Base-by-base conservation (phyloP, 106 monocot species). In the Xerophyta viscosa region DNA sequence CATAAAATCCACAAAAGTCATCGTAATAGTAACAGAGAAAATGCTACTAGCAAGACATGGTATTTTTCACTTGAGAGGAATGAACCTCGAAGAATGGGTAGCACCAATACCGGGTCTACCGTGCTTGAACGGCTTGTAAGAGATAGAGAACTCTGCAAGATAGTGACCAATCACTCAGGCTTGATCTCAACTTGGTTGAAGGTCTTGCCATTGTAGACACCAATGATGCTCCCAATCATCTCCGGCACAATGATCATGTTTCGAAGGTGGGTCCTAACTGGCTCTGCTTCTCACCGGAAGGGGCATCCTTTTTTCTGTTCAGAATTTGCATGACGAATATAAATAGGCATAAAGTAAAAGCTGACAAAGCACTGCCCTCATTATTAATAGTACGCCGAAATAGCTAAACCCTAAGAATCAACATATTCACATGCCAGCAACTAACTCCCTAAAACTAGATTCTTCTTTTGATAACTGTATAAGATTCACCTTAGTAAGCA, bases 81-180 rank as follows among this genome's bases (percentile, higher is more conserved):
- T 54, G 31, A 54, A 54, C 31, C 54, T 54, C 0, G 54, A 54
- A 2, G 54, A 54, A 33, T 54, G 54, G 18, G 54, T 54, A 31
- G 54, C 54, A 54, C 54, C 54, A 54, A 54, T 54, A 29, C 54
- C 54, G 36, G 54, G 54, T 21, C 54, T 54, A 19, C 54, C 54
- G 21, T 54, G 54, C 54, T 54, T 54, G 20, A 54, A 30, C 31
- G 54, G 54, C 54, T 54, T 54, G 31, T 31, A 54, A 9, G 54
- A 33, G 54, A 54, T 54, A 8, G 54, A 33, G 54, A 54, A 54
- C 21, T 54, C 54, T 36, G 54, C 54, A 54, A 54, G 54, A 21
- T 54, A 54, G 33, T 54, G 54, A 15, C 54, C 54, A 23, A 54
- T 54, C 54, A 54, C 21, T 54, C 54, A 20, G 54, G 54, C 33